Conservation (phyloP, 2,329 filamentous ascomycete species). For the Trichoderma endophyticum region DNA sequence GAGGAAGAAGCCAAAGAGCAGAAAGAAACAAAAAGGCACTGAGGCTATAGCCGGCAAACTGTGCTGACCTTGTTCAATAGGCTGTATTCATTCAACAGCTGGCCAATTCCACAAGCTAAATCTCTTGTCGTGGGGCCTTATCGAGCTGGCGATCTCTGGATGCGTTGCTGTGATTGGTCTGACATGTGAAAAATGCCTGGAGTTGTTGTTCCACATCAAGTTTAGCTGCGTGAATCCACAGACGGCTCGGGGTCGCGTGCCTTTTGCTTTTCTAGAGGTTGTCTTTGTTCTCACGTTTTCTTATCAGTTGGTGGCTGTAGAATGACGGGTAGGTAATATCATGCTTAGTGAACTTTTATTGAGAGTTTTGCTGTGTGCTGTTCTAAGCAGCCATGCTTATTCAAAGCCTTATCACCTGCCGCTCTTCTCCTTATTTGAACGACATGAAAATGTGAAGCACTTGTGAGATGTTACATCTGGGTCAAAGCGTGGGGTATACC, state of each 20-base stretch:
- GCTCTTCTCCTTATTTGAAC: not conserved
- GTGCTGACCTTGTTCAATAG: not conserved
- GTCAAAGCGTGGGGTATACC: not conserved
- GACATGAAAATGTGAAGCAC: not conserved
- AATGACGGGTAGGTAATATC: not conserved
- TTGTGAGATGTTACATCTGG: not conserved
- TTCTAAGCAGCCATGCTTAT: not conserved
- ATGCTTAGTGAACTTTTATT: not conserved
- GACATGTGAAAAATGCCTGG: not conserved
- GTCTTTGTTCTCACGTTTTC: not conserved
- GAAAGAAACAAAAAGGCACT: not conserved
- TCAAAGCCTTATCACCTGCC: not conserved
- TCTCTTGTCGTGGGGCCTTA: not conserved
- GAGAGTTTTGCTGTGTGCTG: not conserved
- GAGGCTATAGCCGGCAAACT: not conserved
- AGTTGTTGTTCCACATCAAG: conserved; percentile 9
- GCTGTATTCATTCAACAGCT: not conserved
- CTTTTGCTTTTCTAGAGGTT: not conserved
- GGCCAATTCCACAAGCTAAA: not conserved
- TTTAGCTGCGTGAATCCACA: not conserved
- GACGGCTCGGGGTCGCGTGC: conserved; percentile 11
- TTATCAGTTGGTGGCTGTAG: not conserved
- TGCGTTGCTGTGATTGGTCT: conserved; percentile 2
- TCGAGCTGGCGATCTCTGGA: not conserved
- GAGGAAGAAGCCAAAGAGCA: not conserved